Evolutionary conservation across 2,329 filamentous ascomycete genomes (phyloP), one percentile per base, ranked within the genome.

Genomic region (Coleophoma cylindrospora): DNA sequence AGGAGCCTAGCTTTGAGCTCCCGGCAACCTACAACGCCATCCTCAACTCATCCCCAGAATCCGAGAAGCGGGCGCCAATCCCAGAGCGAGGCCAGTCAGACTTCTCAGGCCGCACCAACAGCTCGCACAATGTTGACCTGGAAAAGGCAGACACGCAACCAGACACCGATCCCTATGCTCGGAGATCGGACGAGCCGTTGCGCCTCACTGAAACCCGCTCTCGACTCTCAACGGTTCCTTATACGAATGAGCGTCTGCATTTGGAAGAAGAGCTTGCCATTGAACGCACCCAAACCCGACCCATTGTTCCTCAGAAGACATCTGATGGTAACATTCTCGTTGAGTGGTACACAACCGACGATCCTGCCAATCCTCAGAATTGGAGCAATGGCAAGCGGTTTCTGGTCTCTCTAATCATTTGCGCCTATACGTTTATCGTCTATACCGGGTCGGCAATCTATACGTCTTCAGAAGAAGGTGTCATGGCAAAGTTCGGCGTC

Each of bases 351-450:
- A 74, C 69, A 40, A 76, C 73, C 14, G 77, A 81, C 52, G 79
- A 82, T 54, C 62, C 68, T 4, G 76, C 70, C 3, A 79, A 82
- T 58, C 79, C 79, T 2, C 73, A 79, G 54, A 80, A 81, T 61
- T 81, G 77, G 77, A 66, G 68, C 15, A 64, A 68, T 51, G 46
- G 56, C 17, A 75, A 74, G 60, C 71, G 74, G 8, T 50, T 62
- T 13, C 61, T 68, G 52, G 61, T 80, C 40, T 62, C 70, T 3
- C 13, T 70, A 40, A 57, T 78, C 47, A 79, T 77, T 52, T 76
- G 74, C 51, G 55, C 80, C 4, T 84, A 78, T 70, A 85, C 81
- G 0, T 78, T 84, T 53, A 75, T 80, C 21, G 80, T 80, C 4
- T 80, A 80, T 58, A 74, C 72, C 57, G 74, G 73, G 5, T 72